These are phyloP conservation scores for Pugionium cornutum DNA, from an alignment of 345 rosid species.

Conservation along the genomic window DNA sequence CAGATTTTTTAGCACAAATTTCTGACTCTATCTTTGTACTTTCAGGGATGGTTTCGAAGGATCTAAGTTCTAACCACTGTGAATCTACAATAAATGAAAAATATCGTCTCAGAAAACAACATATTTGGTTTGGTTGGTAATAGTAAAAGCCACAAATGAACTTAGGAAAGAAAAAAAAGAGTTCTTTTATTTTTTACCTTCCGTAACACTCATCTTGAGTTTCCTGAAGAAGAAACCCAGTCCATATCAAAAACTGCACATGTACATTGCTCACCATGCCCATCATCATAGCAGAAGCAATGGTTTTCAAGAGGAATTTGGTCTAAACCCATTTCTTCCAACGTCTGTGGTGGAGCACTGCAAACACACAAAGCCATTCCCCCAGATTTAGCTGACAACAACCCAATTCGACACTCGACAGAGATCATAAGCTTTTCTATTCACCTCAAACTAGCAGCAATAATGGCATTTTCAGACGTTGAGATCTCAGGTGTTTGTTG, in stretches of 20 bases:
- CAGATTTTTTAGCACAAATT: conserved; percentile 50
- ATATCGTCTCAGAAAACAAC: background rate
- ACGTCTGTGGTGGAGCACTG: conserved; percentile 50
- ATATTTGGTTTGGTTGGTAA: background rate
- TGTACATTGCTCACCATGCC: conserved; percentile 55
- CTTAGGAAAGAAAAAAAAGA: background rate
- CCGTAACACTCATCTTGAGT: conserved; percentile 73
- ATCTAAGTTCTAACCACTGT: conserved; percentile 42
- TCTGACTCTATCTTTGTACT: conserved; percentile 43
- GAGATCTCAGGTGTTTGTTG: too few species aligned
- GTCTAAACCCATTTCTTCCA: conserved; percentile 47
- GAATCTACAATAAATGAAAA: conserved; percentile 50
- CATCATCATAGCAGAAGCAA: conserved; percentile 46
- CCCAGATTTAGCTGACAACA: conserved; percentile 32
- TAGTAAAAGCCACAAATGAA: background rate
- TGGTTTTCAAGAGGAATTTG: conserved; percentile 44
- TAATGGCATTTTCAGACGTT: too few species aligned
- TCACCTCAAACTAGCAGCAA: too few species aligned
- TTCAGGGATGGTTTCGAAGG: conserved; percentile 53
- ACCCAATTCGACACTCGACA: background rate
- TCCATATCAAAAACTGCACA: conserved; percentile 72
- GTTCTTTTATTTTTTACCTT: conserved; percentile 47
- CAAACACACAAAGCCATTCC: conserved; percentile 28
- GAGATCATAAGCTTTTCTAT: background rate
- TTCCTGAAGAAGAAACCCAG: conserved; percentile 88